These are phyloP conservation scores for Alternaria solani DNA, from an alignment of 2,329 filamentous ascomycete species.

Conservation along the genomic window DNA sequence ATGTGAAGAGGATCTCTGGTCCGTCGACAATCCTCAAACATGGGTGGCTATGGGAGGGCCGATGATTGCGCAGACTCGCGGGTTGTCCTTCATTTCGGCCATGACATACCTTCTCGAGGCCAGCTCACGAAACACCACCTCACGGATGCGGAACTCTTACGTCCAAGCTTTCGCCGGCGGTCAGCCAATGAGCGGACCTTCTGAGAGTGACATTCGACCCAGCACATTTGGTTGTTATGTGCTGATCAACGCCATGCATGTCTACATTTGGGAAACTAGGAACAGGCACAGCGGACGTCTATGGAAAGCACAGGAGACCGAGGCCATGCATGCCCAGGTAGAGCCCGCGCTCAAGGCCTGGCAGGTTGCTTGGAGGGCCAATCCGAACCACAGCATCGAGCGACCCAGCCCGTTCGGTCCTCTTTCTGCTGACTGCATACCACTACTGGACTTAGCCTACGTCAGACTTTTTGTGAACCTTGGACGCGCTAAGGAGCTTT, in stretches of 20 bases:
- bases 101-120: slow-evolving; percentile 82
- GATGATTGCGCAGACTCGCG: slow-evolving; percentile 72
- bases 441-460: slow-evolving; percentile 89
- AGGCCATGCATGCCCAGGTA: slow-evolving; percentile 95
- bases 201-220: slow-evolving; percentile 73
- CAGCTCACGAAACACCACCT: slow-evolving; percentile 67
- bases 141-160: slow-evolving; percentile 47
- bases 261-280: slow-evolving; percentile 97
- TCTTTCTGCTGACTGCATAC: slow-evolving; percentile 88
- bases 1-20: slow-evolving; percentile 91
- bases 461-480: slow-evolving; percentile 92
- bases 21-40: slow-evolving; percentile 79
- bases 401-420: slow-evolving; percentile 87
- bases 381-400: slow-evolving; percentile 83
- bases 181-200: slow-evolving; percentile 58
- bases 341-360: slow-evolving; percentile 93
- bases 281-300: slow-evolving; percentile 86
- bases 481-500: slow-evolving; percentile 88
- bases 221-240: slow-evolving; percentile 93
- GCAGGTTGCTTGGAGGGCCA: slow-evolving; percentile 90
- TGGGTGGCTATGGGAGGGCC: slow-evolving; percentile 82
- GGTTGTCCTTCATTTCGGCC: slow-evolving; percentile 81
- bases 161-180: slow-evolving; percentile 60
- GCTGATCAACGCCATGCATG: slow-evolving; percentile 92
- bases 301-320: slow-evolving; percentile 91